Percentiles rank a stretch among this genome's conserved stretches.
phyloP scores from a whole-genome alignment of 2,329 filamentous ascomycete genomes.

The Lecanoromycetidae sp. region DNA sequence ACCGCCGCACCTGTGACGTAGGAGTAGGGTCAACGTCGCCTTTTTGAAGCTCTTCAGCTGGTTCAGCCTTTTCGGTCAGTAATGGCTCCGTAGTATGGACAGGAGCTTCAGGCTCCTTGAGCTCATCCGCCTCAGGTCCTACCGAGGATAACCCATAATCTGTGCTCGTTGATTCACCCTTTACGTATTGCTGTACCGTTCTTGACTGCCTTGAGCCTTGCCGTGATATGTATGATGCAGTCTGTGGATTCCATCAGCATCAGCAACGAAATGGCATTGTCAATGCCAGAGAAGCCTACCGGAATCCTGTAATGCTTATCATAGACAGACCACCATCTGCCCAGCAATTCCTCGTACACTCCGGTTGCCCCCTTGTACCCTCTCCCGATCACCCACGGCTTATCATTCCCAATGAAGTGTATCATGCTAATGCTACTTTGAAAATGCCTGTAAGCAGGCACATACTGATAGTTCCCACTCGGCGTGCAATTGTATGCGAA shows the following conservation, averaged over 20 bases:
- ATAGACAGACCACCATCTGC: constrained; percentile 88
- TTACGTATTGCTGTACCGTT: constrained; percentile 23
- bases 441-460: constrained; percentile 88
- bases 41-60: constrained; percentile 27
- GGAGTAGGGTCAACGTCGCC: constrained; percentile 33
- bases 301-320: constrained; percentile 63
- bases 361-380: constrained; percentile 41
- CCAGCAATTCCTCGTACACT: constrained; percentile 72
- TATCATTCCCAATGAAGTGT: constrained; percentile 85
- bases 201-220: constrained; percentile 14
- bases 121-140: neutral
- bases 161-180: constrained; percentile 22
- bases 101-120: constrained; percentile 23
- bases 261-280: neutral
- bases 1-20: constrained; percentile 37
- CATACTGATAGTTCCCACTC: constrained; percentile 91
- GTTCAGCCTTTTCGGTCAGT: constrained; percentile 34
- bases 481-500: constrained; percentile 98
- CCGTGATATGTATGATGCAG: constrained; percentile 8
- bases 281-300: constrained; percentile 14
- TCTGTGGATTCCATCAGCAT: constrained; percentile 2
- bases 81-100: constrained; percentile 16
- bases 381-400: constrained; percentile 70
- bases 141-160: constrained; percentile 18
- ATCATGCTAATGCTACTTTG: constrained; percentile 79